Evolutionary conservation across 345 rosid species (phyloP).

Genomic region (Ceriops zippeliana): DNA sequence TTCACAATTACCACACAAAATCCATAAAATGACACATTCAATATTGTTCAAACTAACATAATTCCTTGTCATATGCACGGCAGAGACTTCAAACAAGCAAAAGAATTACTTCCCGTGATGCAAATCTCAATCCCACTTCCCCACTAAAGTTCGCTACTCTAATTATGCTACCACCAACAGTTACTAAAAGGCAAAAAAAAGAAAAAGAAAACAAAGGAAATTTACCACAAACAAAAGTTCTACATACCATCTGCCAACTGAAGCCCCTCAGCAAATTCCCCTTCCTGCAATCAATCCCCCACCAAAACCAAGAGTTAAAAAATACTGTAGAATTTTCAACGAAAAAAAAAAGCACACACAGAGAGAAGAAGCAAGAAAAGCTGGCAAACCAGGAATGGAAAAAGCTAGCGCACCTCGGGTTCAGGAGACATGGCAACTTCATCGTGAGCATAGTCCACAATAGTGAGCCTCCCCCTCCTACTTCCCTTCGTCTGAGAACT

Average conservation of each 20-base stretch:
- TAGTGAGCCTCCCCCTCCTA: slow-evolving; percentile 38
- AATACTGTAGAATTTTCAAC: not conserved
- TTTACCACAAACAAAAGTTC: not conserved
- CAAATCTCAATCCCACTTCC: no score
- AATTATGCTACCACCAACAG: not conserved
- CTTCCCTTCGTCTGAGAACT: slow-evolving; percentile 26
- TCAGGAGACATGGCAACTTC: slow-evolving; percentile 70
- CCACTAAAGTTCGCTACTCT: no score
- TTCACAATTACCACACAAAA: no score
- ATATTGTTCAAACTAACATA: no score
- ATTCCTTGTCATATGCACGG: no score
- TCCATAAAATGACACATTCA: no score
- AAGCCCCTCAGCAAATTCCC: slow-evolving; percentile 34
- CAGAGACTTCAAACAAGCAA: no score
- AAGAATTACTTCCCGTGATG: no score
- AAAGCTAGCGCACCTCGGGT: slow-evolving; percentile 40
- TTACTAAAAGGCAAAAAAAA: not conserved
- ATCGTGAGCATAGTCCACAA: slow-evolving; percentile 70
- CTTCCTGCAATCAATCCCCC: slow-evolving; percentile 41
- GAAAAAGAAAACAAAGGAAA: not conserved
- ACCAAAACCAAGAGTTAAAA: slow-evolving; percentile 4
- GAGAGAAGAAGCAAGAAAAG: not conserved
- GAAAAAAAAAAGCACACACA: not conserved
- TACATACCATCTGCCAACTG: slow-evolving; percentile 34
- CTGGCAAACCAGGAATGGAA: not conserved